These are phyloP conservation scores for Mangifera indica DNA, from an alignment of 345 rosid species.

Conservation along the genomic window DNA sequence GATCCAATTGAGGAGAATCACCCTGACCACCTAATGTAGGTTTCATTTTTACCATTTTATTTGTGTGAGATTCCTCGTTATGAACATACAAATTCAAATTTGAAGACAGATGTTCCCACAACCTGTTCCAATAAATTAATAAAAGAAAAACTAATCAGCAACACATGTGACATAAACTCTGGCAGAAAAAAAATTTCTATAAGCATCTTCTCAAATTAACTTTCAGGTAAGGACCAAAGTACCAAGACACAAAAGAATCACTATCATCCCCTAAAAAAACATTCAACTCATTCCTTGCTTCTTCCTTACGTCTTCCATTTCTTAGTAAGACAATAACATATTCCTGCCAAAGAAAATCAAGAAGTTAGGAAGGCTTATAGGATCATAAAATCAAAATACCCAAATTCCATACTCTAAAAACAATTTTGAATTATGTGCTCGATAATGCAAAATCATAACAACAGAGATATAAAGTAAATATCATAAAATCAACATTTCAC, in stretches of 20 bases:
- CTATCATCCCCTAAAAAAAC: slow-evolving; percentile 94
- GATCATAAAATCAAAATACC: neutral
- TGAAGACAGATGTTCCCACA: slow-evolving; percentile 92
- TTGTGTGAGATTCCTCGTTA: slow-evolving; percentile 33
- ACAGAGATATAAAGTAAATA: neutral
- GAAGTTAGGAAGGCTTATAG: slow-evolving; percentile 2
- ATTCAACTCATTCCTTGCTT: slow-evolving; percentile 78
- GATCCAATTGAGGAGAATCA: slow-evolving; percentile 34
- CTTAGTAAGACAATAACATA: slow-evolving; percentile 84
- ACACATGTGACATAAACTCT: slow-evolving; percentile 4
- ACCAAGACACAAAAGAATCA: slow-evolving; percentile 85
- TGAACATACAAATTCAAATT: slow-evolving; percentile 56
- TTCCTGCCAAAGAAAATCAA: slow-evolving; percentile 53
- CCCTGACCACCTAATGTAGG: slow-evolving; percentile 32
- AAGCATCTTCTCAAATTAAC: neutral
- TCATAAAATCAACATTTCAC: neutral
- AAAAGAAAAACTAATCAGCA: neutral
- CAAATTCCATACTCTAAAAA: neutral
- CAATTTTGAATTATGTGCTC: neutral
- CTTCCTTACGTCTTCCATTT: slow-evolving; percentile 85
- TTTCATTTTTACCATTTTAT: slow-evolving; percentile 31
- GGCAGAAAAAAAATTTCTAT: neutral
- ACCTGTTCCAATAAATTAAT: slow-evolving; percentile 47
- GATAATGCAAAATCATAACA: neutral
- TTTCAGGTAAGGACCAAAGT: slow-evolving; percentile 24